Percentiles rank a stretch among this genome's conserved stretches.
These are phyloP conservation scores for Stereocaulon alpinum DNA, from an alignment of 495 filamentous ascomycete species.

Conservation along the genomic window DNA sequence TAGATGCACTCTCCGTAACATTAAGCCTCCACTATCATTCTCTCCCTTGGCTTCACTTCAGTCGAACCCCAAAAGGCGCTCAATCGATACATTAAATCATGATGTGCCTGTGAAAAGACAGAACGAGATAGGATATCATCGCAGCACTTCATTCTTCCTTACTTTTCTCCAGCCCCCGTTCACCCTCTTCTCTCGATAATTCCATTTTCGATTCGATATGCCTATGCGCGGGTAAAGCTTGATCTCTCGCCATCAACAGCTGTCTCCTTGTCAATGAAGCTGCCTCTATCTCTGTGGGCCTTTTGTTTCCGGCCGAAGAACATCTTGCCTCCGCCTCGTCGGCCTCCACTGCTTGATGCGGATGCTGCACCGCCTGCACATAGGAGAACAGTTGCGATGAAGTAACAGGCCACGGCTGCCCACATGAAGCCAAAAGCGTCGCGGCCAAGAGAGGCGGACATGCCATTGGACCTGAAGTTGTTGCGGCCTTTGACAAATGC, in stretches of 20 bases:
- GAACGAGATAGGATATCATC: constrained; percentile 12
- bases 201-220: not conserved
- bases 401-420: constrained; percentile 58
- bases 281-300: constrained; percentile 31
- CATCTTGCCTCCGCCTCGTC: constrained; percentile 10
- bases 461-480: constrained; percentile 49
- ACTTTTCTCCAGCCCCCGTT: too few relatives aligned
- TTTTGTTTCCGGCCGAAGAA: constrained; percentile 32
- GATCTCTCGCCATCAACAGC: constrained; percentile 11
- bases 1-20: not conserved
- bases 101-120: not conserved
- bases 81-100: not conserved
- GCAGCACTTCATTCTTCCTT: not conserved
- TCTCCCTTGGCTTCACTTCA: not conserved
- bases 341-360: constrained; percentile 20
- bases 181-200: too few relatives aligned
- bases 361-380: constrained; percentile 38
- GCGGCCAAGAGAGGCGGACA: constrained; percentile 50
- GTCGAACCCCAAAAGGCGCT: not conserved
- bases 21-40: not conserved
- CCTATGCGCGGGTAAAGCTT: constrained; percentile 3
- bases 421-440: constrained; percentile 83
- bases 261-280: constrained; percentile 30
- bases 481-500: constrained; percentile 69
- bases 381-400: constrained; percentile 63